phyloP scores from a whole-genome alignment of 306 rosid species.

The Sicyos edulis region DNA sequence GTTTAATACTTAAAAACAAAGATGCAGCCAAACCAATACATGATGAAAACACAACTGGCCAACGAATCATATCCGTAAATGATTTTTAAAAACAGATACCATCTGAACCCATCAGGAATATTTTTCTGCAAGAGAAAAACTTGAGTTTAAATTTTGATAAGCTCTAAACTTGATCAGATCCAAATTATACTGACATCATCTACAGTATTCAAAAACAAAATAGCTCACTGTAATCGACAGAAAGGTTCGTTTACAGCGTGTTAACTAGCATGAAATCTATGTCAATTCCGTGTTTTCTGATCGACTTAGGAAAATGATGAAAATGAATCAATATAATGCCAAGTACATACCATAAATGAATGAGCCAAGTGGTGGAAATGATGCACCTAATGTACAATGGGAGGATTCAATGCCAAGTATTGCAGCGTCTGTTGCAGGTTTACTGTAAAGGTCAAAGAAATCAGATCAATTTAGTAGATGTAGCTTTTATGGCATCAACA shows the following conservation, averaged over 20 bases:
- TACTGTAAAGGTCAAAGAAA: slow-evolving; percentile 7
- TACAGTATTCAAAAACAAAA: background rate
- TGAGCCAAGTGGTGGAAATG: background rate
- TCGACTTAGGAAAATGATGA: background rate
- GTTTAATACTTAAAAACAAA: background rate
- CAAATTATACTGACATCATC: background rate
- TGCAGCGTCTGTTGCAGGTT: background rate
- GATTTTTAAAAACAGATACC: background rate
- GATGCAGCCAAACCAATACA: slow-evolving; percentile 11
- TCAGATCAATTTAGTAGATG: background rate
- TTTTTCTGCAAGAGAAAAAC: background rate
- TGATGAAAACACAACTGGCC: background rate
- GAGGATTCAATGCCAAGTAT: slow-evolving; percentile 11
- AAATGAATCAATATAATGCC: background rate
- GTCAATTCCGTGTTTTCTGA: background rate
- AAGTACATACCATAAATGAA: slow-evolving; percentile 4
- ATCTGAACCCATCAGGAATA: slow-evolving; percentile 11
- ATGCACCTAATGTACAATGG: background rate
- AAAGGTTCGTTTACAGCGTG: background rate
- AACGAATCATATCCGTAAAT: background rate
- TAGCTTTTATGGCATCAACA: background rate
- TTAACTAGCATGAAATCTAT: background rate
- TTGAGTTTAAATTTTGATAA: background rate
- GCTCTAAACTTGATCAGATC: background rate
- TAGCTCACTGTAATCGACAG: background rate